Percentiles rank a stretch among this genome's conserved stretches.
Evolutionary conservation across 1,284 basidiomycete species (phyloP).

Genomic region (Earliella scabrosa): DNA sequence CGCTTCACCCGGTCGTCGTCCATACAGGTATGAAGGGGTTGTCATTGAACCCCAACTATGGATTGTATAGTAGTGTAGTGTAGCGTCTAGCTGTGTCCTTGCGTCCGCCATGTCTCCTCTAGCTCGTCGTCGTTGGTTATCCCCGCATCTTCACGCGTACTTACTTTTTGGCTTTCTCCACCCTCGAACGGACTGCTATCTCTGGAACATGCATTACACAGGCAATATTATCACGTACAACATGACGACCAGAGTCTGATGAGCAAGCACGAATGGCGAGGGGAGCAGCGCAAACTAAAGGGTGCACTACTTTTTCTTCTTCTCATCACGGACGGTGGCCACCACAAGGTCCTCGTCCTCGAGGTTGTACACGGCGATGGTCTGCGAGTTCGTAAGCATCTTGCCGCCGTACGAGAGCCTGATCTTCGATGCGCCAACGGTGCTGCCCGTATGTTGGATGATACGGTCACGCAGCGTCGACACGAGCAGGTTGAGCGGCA

Average conservation of each 20-base stretch:
- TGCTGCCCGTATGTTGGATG: constrained; percentile 74
- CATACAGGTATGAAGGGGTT: too few relatives aligned
- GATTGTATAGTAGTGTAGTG: constrained; percentile 21
- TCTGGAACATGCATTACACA: constrained; percentile 10
- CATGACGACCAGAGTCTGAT: background rate
- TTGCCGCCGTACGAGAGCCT: constrained; percentile 79
- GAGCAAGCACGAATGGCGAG: too few relatives aligned
- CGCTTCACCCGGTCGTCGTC: too few relatives aligned
- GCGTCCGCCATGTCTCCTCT: background rate
- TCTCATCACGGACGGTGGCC: constrained; percentile 76
- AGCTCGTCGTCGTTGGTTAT: background rate
- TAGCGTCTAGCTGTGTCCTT: background rate
- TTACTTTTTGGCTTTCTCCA: background rate
- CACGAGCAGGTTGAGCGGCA: constrained; percentile 82
- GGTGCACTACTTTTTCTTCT: constrained; percentile 67
- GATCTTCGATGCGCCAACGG: constrained; percentile 78
- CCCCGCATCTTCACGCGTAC: background rate
- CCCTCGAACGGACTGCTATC: background rate
- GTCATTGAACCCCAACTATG: too few relatives aligned
- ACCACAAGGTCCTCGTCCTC: constrained; percentile 86
- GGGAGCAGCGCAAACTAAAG: background rate
- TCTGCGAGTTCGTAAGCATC: constrained; percentile 84
- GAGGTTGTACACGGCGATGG: constrained; percentile 86
- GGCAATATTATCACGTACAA: constrained; percentile 18
- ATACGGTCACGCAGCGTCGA: constrained; percentile 89